A percentile compares a stretch with the other conserved stretches of the same genome.
These are phyloP conservation scores for Xerocomus potaroensis DNA, from an alignment of 768 basidiomycete genomes.

Conservation along the genomic window DNA sequence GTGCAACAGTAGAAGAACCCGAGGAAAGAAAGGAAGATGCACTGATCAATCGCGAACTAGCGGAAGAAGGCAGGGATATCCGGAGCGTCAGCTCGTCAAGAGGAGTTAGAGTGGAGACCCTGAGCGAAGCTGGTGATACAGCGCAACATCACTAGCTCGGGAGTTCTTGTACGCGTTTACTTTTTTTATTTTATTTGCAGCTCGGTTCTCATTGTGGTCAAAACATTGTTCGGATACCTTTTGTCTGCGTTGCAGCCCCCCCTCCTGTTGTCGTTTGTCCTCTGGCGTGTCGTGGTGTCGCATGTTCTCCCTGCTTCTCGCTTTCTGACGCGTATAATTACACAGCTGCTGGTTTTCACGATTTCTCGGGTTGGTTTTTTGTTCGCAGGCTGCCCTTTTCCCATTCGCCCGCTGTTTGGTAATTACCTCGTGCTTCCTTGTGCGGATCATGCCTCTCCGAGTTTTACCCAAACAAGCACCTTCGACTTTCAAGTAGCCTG, in stretches of 20 bases:
- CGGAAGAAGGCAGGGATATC: conserved; percentile 87
- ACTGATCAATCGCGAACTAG: conserved; percentile 65
- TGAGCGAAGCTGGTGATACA: conserved; percentile 51
- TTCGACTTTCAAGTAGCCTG: conserved; percentile 19
- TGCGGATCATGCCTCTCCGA: conserved; percentile 19
- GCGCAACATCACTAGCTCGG: conserved; percentile 42
- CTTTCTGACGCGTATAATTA: conserved; percentile 28
- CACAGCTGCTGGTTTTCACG: conserved; percentile 26
- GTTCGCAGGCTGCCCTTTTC: conserved; percentile 24
- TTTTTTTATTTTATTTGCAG: conserved; percentile 35
- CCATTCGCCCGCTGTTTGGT: conserved; percentile 26
- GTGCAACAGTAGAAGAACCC: conserved; percentile 57
- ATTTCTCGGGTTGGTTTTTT: conserved; percentile 22
- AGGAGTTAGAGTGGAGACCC: conserved; percentile 73
- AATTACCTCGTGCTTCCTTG: conserved; percentile 25
- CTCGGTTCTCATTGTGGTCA: conserved; percentile 33
- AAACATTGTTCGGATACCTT: conserved; percentile 34
- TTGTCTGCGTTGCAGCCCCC: conserved; percentile 21
- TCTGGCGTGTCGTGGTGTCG: conserved; percentile 29
- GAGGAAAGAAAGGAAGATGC: conserved; percentile 40
- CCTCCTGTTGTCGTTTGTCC: conserved; percentile 28
- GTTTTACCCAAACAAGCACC: conserved; percentile 12
- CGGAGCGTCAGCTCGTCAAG: conserved; percentile 77
- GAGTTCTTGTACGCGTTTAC: conserved; percentile 32
- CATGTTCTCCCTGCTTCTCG: conserved; percentile 26